Evolutionary conservation across 768 basidiomycete species (phyloP).

Genomic region (Gymnopilus dilepis): DNA sequence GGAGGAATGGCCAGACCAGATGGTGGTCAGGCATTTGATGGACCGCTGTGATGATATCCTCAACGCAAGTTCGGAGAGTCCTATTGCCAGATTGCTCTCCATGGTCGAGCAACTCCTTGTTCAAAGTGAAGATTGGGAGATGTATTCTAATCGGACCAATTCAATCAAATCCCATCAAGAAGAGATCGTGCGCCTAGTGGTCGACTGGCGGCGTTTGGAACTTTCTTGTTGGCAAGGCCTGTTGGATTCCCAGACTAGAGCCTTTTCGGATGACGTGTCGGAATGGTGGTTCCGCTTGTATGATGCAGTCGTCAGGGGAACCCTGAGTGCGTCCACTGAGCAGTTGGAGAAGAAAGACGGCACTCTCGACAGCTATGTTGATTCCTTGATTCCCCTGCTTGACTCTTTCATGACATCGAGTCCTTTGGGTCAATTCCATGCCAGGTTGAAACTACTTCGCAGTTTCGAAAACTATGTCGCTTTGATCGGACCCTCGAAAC

Average conservation of each 20-base stretch:
- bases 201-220: slow-evolving; percentile 91
- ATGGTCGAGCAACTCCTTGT: slow-evolving; percentile 84
- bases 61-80: slow-evolving; percentile 61
- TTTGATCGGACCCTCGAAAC: slow-evolving; percentile 39
- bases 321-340: slow-evolving; percentile 51
- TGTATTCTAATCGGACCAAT: slow-evolving; percentile 92
- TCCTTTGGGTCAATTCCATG: slow-evolving; percentile 83
- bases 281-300: slow-evolving; percentile 93
- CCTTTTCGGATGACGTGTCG: slow-evolving; percentile 53
- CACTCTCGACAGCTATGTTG: slow-evolving; percentile 57
- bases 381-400: slow-evolving; percentile 73
- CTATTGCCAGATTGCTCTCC: slow-evolving; percentile 83
- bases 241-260: slow-evolving; percentile 69
- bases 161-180: slow-evolving; percentile 72
- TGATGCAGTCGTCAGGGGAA: slow-evolving; percentile 73
- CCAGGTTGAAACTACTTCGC: slow-evolving; percentile 68
- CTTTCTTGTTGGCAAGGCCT: slow-evolving; percentile 85
- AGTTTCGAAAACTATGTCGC: slow-evolving; percentile 65
- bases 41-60: slow-evolving; percentile 74
- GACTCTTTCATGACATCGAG: slow-evolving; percentile 77
- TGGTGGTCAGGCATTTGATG: slow-evolving; percentile 88
- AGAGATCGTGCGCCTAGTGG: slow-evolving; percentile 70
- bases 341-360: slow-evolving; percentile 35
- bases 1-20: slow-evolving; percentile 94
- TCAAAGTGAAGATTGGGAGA: slow-evolving; percentile 96